These are phyloP conservation scores for Jackrogersella minutella DNA, from an alignment of 495 filamentous ascomycete species.

Conservation along the genomic window DNA sequence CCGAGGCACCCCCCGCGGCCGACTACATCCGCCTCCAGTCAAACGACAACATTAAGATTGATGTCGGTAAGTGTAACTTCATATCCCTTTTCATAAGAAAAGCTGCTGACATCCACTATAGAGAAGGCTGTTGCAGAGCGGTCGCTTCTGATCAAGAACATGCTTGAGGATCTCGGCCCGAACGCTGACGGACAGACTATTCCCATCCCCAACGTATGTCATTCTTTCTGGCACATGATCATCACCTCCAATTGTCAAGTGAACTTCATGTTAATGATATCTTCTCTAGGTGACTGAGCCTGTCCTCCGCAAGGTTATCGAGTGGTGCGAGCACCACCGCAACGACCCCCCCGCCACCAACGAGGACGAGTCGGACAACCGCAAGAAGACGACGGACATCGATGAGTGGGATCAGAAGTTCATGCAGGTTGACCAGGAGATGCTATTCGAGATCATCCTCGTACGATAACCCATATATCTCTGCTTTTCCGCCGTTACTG, in stretches of 20 bases:
- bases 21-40: slow-evolving; percentile 30
- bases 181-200: slow-evolving; percentile 70
- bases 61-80: slow-evolving; percentile 42
- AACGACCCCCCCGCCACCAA: slow-evolving; percentile 76
- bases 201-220: slow-evolving; percentile 86
- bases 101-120: slow-evolving; percentile 45
- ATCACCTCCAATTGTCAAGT: not conserved
- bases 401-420: slow-evolving; percentile 99
- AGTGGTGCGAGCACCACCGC: slow-evolving; percentile 96
- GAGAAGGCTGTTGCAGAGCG: slow-evolving; percentile 89
- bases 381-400: slow-evolving; percentile 98
- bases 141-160: slow-evolving; percentile 94
- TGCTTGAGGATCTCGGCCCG: slow-evolving; percentile 90
- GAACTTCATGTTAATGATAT: not conserved
- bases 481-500: not conserved
- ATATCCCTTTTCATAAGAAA: not conserved
- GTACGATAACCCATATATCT: slow-evolving; percentile 61
- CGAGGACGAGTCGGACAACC: slow-evolving; percentile 90
- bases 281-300: slow-evolving; percentile 81
- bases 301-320: slow-evolving; percentile 92
- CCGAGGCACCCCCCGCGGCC: slow-evolving; percentile 23
- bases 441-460: slow-evolving; percentile 99
- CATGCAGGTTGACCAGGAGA: slow-evolving; percentile 99
- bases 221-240: not conserved
- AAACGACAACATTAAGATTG: slow-evolving; percentile 42